These are phyloP conservation scores for Ailanthus altissimus DNA, from an alignment of 345 rosid species.

Conservation along the genomic window DNA sequence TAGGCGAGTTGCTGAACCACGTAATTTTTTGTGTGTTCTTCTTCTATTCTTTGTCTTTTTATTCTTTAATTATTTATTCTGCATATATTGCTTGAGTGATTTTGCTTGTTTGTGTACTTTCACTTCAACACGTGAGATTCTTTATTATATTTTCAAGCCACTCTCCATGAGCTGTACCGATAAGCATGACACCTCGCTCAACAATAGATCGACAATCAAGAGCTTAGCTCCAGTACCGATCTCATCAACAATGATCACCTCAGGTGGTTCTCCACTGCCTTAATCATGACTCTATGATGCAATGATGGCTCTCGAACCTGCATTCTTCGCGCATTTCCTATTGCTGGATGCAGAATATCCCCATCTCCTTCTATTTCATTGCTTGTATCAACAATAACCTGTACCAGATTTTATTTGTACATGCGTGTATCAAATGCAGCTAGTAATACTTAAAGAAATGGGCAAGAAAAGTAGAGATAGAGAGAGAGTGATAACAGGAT, in stretches of 20 bases:
- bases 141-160: conserved; percentile 57
- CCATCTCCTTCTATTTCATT: conserved; percentile 85
- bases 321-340: conserved; percentile 78
- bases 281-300: conserved; percentile 75
- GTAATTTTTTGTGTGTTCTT: too few relatives aligned
- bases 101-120: too few relatives aligned
- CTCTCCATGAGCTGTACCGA: conserved; percentile 74
- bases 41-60: too few relatives aligned
- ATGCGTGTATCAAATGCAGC: neutral
- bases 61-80: too few relatives aligned
- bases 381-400: conserved; percentile 76
- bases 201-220: conserved; percentile 67
- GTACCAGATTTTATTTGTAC: neutral
- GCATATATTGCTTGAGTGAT: too few relatives aligned
- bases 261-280: conserved; percentile 81
- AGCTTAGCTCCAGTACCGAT: conserved; percentile 69
- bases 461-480: neutral
- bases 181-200: conserved; percentile 68
- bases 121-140: too few relatives aligned
- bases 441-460: neutral
- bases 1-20: too few relatives aligned
- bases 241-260: conserved; percentile 69
- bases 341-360: conserved; percentile 68
- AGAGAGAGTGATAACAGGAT: neutral
- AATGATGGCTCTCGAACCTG: conserved; percentile 65